phyloP scores from a whole-genome alignment of 2,329 filamentous ascomycete species.

The Aschersonia sp. region DNA sequence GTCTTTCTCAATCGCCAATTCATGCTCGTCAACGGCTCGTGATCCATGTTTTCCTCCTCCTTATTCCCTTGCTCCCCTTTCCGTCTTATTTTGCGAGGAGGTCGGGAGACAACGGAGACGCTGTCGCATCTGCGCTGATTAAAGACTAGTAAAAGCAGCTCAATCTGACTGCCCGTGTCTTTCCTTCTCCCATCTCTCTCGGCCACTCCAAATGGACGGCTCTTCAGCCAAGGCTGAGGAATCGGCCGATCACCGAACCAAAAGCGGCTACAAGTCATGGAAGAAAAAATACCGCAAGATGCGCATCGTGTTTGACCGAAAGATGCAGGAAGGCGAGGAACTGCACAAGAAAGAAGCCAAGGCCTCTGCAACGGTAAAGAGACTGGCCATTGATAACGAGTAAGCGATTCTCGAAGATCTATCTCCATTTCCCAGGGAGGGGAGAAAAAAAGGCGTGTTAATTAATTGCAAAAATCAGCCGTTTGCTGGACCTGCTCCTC shows the following conservation, averaged over 20 bases:
- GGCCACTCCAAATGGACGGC: conserved; percentile 14
- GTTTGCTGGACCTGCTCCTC: conserved; percentile 73
- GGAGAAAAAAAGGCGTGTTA: not conserved
- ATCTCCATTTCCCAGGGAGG: not conserved
- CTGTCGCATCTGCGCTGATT: no score
- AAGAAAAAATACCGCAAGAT: conserved; percentile 96
- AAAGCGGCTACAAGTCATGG: conserved; percentile 50
- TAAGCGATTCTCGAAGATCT: conserved; percentile 27
- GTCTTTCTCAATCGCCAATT: no score
- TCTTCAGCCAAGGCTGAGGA: conserved; percentile 28
- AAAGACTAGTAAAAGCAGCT: no score
- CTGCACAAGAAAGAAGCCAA: conserved; percentile 71
- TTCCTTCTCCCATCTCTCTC: no score
- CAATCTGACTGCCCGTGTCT: no score
- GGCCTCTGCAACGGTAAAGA: conserved; percentile 65
- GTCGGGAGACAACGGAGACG: no score
- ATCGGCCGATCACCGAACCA: conserved; percentile 21
- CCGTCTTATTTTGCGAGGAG: not conserved
- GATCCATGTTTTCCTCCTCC: not conserved
- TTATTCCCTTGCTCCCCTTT: not conserved
- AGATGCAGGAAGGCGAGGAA: conserved; percentile 68
- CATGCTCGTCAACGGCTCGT: no score
- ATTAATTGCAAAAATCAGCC: conserved; percentile 34
- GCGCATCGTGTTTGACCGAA: conserved; percentile 62
- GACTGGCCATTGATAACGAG: conserved; percentile 87